Evolutionary conservation across 352 stramenopile genomes (phyloP), one percentile per base, ranked within the genome.

Genomic region (Globisporangium paddicum): DNA sequence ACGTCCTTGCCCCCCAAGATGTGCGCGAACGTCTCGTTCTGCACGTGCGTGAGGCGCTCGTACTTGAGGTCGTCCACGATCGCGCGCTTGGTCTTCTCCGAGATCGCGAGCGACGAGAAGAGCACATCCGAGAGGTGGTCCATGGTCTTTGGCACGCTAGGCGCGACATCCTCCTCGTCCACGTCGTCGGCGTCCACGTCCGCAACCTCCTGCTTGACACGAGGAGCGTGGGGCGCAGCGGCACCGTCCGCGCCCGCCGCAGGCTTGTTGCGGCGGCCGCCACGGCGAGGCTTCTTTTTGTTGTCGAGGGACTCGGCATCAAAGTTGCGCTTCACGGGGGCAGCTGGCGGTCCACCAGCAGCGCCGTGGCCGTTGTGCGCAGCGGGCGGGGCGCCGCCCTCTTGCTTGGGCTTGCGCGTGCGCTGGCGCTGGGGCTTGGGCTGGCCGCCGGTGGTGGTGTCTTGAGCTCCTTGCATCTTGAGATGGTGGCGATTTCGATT

Each of bases 21-120:
- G 25, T 75, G 59, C 23, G 79, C 62, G 66, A 97, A 95, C 60
- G 92, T 91, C 53, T 87, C 73, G 44, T 82, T 82, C 71, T 98
- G 93, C 30, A 98, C 82, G 58, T 91, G 71, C 7, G 93, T 98
- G 67, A 97, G 91, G 18, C 71, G 73, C 62, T 92, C 74, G 55
- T 95, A 96, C 51, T 87, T 75, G 57, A 97, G 78, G 26, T 90
- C 79, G 55, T 96, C 73, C 11, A 89, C 66, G 38, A 95, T 87
- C 11, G 88, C 86, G 28, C 72, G 69, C 55, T 85, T 81, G 41
- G 68, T 86, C 64, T 79, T 64, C 48, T 60, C 58, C 11, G 77
- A 88, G 57, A 93, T 85, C 49, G 73, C 62, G 14, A 87, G 65
- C 50, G 74, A 77, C 35, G 71, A 55, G 48, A 87, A 86, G 40